Evolutionary conservation across 2,329 filamentous ascomycete genomes (phyloP).

Genomic region (Aureobasidium vineae): DNA sequence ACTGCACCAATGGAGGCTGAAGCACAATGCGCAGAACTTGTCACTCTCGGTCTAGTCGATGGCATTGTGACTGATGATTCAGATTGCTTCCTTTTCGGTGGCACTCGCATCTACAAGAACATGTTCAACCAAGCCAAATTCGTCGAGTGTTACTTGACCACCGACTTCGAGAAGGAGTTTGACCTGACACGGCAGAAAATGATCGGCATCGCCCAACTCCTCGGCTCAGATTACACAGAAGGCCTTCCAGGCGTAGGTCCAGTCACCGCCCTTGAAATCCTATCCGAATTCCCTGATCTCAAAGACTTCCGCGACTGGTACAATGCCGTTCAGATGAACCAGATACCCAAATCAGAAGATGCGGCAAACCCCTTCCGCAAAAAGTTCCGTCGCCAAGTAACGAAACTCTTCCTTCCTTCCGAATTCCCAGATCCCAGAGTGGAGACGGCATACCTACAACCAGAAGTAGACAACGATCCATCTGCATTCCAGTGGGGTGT

Average conservation of each 20-base stretch:
- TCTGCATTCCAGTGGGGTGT: slow-evolving; percentile 93
- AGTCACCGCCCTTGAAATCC: slow-evolving; percentile 89
- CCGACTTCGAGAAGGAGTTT: slow-evolving; percentile 84
- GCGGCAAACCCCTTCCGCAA: slow-evolving; percentile 66
- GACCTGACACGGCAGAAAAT: slow-evolving; percentile 82
- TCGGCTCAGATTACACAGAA: slow-evolving; percentile 94
- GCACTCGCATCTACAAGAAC: slow-evolving; percentile 96
- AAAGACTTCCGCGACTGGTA: slow-evolving; percentile 86
- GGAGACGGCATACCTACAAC: slow-evolving; percentile 76
- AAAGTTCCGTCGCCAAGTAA: slow-evolving; percentile 80
- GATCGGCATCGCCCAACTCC: slow-evolving; percentile 83
- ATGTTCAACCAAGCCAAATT: slow-evolving; percentile 99
- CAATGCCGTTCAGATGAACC: slow-evolving; percentile 67
- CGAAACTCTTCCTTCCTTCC: slow-evolving; percentile 81
- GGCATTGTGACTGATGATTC: slow-evolving; percentile 98
- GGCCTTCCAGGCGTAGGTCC: slow-evolving; percentile 88
- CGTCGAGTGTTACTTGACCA: slow-evolving; percentile 88
- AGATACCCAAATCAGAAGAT: slow-evolving; percentile 60
- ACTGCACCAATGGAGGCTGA: slow-evolving; percentile 99
- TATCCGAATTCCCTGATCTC: slow-evolving; percentile 81
- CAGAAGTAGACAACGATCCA: slow-evolving; percentile 76
- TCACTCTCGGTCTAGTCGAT: slow-evolving; percentile 82
- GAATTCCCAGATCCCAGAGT: slow-evolving; percentile 78
- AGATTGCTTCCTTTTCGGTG: slow-evolving; percentile 94
- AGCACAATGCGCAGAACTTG: slow-evolving; percentile 92